These are phyloP conservation scores for Chalaropsis ovoidea DNA, from an alignment of 2,329 filamentous ascomycete species.

Conservation along the genomic window DNA sequence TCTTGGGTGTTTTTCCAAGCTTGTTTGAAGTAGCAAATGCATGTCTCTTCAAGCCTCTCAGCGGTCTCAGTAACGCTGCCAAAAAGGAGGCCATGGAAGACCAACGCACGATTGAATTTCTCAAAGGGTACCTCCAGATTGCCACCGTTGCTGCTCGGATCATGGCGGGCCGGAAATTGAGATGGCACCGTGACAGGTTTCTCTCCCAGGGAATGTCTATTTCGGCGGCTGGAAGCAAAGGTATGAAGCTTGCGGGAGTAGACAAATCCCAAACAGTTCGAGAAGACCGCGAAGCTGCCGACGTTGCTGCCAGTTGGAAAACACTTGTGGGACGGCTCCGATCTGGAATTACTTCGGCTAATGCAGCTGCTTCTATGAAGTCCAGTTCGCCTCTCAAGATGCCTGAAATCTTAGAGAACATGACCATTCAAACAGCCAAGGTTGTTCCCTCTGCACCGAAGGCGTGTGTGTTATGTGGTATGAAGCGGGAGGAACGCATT, in stretches of 20 bases:
- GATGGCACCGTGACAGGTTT: slow-evolving; percentile 84
- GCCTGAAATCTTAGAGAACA: slow-evolving; percentile 61
- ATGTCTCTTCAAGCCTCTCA: slow-evolving; percentile 55
- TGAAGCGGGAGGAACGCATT: slow-evolving; percentile 79
- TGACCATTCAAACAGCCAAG: slow-evolving; percentile 58
- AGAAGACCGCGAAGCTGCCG: slow-evolving; percentile 75
- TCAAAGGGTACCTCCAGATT: slow-evolving; percentile 54
- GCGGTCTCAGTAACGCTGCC: slow-evolving; percentile 46
- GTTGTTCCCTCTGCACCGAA: slow-evolving; percentile 64
- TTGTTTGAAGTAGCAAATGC: slow-evolving; percentile 57
- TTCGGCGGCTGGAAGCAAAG: slow-evolving; percentile 61
- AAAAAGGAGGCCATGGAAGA: slow-evolving; percentile 56
- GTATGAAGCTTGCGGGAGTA: slow-evolving; percentile 84
- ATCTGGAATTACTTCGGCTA: slow-evolving; percentile 58
- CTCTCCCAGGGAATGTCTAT: slow-evolving; percentile 84
- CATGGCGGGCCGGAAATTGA: slow-evolving; percentile 70
- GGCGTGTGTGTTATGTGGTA: slow-evolving; percentile 72
- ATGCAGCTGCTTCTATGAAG: slow-evolving; percentile 42
- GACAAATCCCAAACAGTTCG: slow-evolving; percentile 73
- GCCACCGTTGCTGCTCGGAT: slow-evolving; percentile 64
- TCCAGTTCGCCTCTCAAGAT: slow-evolving; percentile 42
- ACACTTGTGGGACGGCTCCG: slow-evolving; percentile 64
- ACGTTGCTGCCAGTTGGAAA: slow-evolving; percentile 66
- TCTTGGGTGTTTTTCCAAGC: slow-evolving; percentile 65
- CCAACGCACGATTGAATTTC: slow-evolving; percentile 50